A percentile compares a stretch with the other conserved stretches of the same genome.
phyloP scores from a whole-genome alignment of 805 yeast genomes.

The Candida ficus region DNA sequence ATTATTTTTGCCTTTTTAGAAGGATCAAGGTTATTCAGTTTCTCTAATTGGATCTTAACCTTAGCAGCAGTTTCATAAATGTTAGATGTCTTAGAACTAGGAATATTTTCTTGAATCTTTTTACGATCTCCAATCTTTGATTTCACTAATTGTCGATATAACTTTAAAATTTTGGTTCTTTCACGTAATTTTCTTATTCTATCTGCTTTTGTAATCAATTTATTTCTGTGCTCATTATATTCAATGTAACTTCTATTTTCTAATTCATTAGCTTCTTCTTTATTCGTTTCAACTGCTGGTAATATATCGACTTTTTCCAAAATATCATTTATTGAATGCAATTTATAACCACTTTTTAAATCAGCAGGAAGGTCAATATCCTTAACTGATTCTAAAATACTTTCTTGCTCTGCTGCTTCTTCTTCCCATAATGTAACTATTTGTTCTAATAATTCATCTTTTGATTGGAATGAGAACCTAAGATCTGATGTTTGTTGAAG shows the following conservation, averaged over 20 bases:
- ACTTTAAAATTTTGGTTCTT: conserved; percentile 6
- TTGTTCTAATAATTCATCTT: conserved; percentile 19
- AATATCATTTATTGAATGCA: conserved; percentile 16
- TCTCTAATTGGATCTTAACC: conserved; percentile 15
- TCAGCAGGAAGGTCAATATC: conserved; percentile 14
- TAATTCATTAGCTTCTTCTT: conserved; percentile 1
- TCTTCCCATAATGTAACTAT: conserved; percentile 14
- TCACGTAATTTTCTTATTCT: conserved; percentile 7
- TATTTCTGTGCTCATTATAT: conserved; percentile 11
- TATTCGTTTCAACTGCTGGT: conserved; percentile 11
- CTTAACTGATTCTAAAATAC: conserved; percentile 5
- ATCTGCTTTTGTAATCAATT: conserved; percentile 6
- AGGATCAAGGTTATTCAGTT: conserved; percentile 17
- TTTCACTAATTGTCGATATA: neutral
- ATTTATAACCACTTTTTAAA: conserved; percentile 14
- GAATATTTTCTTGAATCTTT: conserved; percentile 14
- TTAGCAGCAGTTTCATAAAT: conserved; percentile 17
- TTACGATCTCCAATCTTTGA: conserved; percentile 18
- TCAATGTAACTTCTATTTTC: neutral
- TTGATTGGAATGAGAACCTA: conserved; percentile 20
- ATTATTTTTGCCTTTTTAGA: conserved; percentile 7
- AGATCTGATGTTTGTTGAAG: conserved; percentile 6
- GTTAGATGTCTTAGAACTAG: conserved; percentile 11
- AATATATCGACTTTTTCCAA: conserved; percentile 14
- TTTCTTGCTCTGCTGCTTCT: conserved; percentile 2